phyloP scores from a whole-genome alignment of 768 basidiomycete species.

The Trametes gibbosa region DNA sequence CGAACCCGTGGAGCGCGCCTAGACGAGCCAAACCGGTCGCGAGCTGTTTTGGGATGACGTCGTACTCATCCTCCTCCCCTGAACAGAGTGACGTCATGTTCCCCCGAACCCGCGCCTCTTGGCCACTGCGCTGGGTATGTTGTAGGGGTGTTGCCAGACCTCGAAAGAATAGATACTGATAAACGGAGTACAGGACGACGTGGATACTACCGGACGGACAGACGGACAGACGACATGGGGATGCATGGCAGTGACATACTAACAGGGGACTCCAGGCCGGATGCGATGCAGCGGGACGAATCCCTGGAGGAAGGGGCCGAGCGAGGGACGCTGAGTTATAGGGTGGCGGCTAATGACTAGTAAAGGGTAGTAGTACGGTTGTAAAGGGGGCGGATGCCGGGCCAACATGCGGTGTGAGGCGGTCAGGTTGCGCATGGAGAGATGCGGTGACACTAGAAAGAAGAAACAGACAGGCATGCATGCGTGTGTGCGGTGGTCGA shows the following conservation, averaged over 20 bases:
- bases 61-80: not conserved
- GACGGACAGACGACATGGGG: not conserved
- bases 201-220: not conserved
- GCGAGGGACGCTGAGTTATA: not conserved
- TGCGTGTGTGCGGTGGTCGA: conserved; percentile 7
- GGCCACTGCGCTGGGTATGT: no score
- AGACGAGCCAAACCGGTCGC: not conserved
- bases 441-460: not conserved
- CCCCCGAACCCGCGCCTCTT: no score
- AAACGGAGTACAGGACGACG: not conserved
- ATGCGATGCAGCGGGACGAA: not conserved
- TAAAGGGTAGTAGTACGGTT: not conserved
- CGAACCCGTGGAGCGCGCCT: conserved; percentile 6
- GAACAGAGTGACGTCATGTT: not conserved
- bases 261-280: not conserved
- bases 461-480: not conserved
- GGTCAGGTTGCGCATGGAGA: not conserved
- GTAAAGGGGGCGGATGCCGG: not conserved
- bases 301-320: not conserved
- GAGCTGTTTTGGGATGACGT: conserved; percentile 17
- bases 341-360: not conserved
- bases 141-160: no score
- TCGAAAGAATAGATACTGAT: not conserved
- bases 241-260: not conserved
- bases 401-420: not conserved